Conservation (phyloP, 352 stramenopile species). For the Phytopythium litorale region DNA sequence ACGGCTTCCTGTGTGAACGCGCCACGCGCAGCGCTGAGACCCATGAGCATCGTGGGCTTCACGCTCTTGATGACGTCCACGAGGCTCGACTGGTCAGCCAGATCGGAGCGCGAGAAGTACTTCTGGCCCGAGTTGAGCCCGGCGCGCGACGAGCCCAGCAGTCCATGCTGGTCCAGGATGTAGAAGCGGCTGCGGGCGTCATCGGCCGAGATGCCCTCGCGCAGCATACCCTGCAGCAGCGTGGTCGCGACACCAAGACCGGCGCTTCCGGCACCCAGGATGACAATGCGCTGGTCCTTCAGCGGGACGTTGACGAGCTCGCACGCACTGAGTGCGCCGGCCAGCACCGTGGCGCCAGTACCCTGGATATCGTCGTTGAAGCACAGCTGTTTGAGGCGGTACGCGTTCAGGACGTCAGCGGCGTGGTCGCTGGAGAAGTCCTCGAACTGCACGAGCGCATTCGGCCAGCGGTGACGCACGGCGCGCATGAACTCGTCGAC, state of each 20-base stretch:
- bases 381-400: slow-evolving; percentile 92
- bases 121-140: slow-evolving; percentile 72
- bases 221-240: slow-evolving; percentile 90
- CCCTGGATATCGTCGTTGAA: slow-evolving; percentile 99
- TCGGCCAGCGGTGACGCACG: slow-evolving; percentile 87
- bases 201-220: slow-evolving; percentile 63
- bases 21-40: slow-evolving; percentile 83
- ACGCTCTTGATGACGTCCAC: slow-evolving; percentile 80
- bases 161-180: slow-evolving; percentile 74
- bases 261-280: slow-evolving; percentile 92
- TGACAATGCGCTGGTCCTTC: slow-evolving; percentile 94
- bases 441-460: slow-evolving; percentile 96
- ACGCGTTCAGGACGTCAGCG: slow-evolving; percentile 92
- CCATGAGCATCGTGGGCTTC: slow-evolving; percentile 95
- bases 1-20: slow-evolving; percentile 87
- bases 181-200: slow-evolving; percentile 75
- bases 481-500: slow-evolving; percentile 93
- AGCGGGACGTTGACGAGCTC: slow-evolving; percentile 71
- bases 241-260: slow-evolving; percentile 93
- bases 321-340: slow-evolving; percentile 81
- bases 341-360: slow-evolving; percentile 93
- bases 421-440: slow-evolving; percentile 93
- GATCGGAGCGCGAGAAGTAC: slow-evolving; percentile 68
- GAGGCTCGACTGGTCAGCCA: slow-evolving; percentile 70
- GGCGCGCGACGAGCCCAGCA: slow-evolving; percentile 45